Base-by-base conservation (phyloP, 2,329 filamentous ascomycete species). In the Calonectria ilicicola region DNA sequence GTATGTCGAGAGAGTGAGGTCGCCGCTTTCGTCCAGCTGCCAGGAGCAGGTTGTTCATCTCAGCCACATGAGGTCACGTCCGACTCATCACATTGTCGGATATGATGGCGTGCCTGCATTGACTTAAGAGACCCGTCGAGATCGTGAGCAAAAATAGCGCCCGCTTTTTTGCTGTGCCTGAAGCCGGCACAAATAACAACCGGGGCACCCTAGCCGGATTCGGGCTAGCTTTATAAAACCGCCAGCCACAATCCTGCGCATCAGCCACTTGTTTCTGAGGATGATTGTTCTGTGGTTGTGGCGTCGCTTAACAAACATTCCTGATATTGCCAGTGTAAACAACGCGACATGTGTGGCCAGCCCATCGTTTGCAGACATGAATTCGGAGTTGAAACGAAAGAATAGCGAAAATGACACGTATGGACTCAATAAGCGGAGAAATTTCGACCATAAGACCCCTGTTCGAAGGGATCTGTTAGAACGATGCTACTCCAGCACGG, bases 401-500 rank as follows among this genome's bases (percentile, higher is more conserved):
- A 67, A 69, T 58, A 65, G 23, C 38, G 32, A 46, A 8, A 12
- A 70, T 38, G 78, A 81, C 77, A 75, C 79, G 80, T 79, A 76
- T 27, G 40, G 17, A n/a, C 12, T 44, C 23, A 70, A 69, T 40
- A 80, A 77, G 44, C 70, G 66, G 62, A 68, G 38, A 23, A 72
- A 53, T 63, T 40, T 29, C n/a, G 47, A n/a, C 4, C 63, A 38
- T 63, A 67, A 76, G 23, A 74, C 77, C 53, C 74, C 79, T 19
- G 78, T 83, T 60, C 84, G 78, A 77, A 92, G 95, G 80, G 90
- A 91, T 67, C 88, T 97, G 40, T 87, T 98, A 69, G 87, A 87
- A 56, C 89, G 89, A 73, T 94, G 93, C 84, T 98, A 95, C 83
- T 84, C 88, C 9, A 84, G 88, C 58, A 89, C 95, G 15, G 82